Evolutionary conservation across 768 basidiomycete genomes (phyloP), one percentile per base, ranked within the genome.

Genomic region (Tricholoma furcatifolium): DNA sequence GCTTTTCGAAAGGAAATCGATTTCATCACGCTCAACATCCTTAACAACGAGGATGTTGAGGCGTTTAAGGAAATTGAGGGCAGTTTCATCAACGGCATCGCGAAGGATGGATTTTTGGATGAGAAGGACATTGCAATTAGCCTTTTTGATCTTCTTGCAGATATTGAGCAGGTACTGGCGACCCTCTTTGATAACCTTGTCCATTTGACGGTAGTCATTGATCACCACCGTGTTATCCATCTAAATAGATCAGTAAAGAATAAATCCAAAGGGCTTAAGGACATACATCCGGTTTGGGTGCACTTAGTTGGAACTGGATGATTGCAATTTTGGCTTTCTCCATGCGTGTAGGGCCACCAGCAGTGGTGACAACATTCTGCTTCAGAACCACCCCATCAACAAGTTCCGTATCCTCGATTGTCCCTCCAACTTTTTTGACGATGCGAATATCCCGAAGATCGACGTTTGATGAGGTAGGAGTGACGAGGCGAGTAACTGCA

Each of bases 151-250:
- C 73, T 94, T 95, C 74, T 98, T 98, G 85, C 93, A 96, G 49
- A 98, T 83, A 68, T 94, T 98, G 64, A 99, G 85, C 53, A 99
- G 82, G 70, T 99, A 98, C 70, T 95, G 92, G 42, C 97, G 89
- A 53, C 96, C 96, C 71, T 99, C 97, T 72, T 99, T 98, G 73
- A 99, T 88, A 54, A 98, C 94, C 70, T 98, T 97, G 80, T 98
- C 97, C 96, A 99, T 98, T 69, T 98, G 97, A 15, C 97, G 88
- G 74, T 99, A 99, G 72, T 99, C 96, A 58, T 96, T 98, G 62
- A 99, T 98, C 47, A 98, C 89, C 40, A 99, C 94, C 4, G 96
- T 98, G 76, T 99, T 98, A 72, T 99, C 97, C 96, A 99, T 99
- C 95, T 98, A 61, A 9, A 17, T 38, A 54, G 30, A 46, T 5